Conservation (phyloP, 495 filamentous ascomycete species). For the Podospora pseudopauciseta region DNA sequence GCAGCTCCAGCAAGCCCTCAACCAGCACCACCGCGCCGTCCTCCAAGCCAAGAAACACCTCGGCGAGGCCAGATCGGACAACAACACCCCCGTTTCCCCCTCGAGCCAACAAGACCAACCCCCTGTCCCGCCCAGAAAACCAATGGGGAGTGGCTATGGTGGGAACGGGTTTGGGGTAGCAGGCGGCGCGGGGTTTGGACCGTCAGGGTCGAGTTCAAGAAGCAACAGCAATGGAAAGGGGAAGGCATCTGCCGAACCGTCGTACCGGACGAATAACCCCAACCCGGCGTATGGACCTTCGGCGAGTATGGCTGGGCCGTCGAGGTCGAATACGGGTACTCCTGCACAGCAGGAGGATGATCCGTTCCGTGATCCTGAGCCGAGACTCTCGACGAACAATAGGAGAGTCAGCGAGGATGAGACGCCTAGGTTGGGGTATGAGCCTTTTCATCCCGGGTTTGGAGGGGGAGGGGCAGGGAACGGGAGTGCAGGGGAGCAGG, state of each 20-base stretch:
- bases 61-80: conserved; percentile 25
- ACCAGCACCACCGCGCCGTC: conserved; percentile 75
- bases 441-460: conserved; percentile 54
- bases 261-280: conserved; percentile 22
- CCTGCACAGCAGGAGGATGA: conserved; percentile 38
- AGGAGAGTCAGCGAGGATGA: conserved; percentile 21
- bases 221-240: conserved; percentile 39
- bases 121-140: not conserved
- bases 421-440: conserved; percentile 34
- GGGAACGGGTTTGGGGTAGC: conserved; percentile 17
- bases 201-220: conserved; percentile 2
- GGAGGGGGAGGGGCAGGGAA: conserved; percentile 12
- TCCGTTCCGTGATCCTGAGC: conserved; percentile 45
- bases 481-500: not conserved
- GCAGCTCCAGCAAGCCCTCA: conserved; percentile 70
- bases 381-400: conserved; percentile 24
- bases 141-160: conserved; percentile 16
- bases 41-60: conserved; percentile 63
- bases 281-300: not conserved
- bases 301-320: conserved; percentile 27
- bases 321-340: conserved; percentile 37
- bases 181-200: conserved; percentile 3
- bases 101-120: not conserved
- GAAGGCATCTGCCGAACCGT: conserved; percentile 28
- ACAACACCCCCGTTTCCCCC: conserved; percentile 20